A percentile compares a stretch with the other conserved stretches of the same genome.
These are phyloP conservation scores for Lichenothelia convexa DNA, from an alignment of 495 filamentous ascomycete species.

Conservation along the genomic window DNA sequence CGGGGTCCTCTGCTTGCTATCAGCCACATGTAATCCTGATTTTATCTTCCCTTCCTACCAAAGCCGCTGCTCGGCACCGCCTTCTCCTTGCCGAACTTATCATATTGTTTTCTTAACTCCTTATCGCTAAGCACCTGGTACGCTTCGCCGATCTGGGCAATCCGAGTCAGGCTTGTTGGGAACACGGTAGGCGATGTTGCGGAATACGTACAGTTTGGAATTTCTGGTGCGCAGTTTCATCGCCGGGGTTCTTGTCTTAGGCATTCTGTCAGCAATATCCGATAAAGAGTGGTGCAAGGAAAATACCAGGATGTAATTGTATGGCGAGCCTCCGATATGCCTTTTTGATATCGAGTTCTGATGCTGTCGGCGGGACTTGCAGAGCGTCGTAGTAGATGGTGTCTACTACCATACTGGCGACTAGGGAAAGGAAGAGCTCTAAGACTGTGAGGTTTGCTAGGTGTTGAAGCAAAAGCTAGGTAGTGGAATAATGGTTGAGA, in stretches of 20 bases:
- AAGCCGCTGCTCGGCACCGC: conserved; percentile 80
- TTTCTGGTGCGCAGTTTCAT: conserved; percentile 78
- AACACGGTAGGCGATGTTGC: neutral
- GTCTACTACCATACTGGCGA: conserved; percentile 20
- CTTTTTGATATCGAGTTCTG: conserved; percentile 97
- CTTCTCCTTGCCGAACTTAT: conserved; percentile 88
- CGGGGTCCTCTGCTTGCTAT: conserved; percentile 51
- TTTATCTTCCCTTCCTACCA: conserved; percentile 27
- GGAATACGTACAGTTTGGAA: conserved; percentile 55
- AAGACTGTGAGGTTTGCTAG: no score
- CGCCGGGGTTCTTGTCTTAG: conserved; percentile 91
- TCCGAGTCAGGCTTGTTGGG: neutral
- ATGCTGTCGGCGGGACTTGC: conserved; percentile 70
- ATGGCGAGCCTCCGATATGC: conserved; percentile 96
- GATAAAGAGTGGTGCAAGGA: no score
- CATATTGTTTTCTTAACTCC: conserved; percentile 76
- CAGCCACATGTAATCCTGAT: conserved; percentile 7
- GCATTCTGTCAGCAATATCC: neutral
- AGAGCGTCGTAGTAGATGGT: conserved; percentile 60
- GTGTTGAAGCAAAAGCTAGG: no score
- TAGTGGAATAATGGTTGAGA: no score
- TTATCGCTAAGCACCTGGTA: conserved; percentile 90
- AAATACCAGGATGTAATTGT: conserved; percentile 45
- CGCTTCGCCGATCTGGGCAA: conserved; percentile 65
- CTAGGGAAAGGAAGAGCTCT: no score